Evolutionary conservation across 2,329 filamentous ascomycete species (phyloP), one percentile per base, ranked within the genome.

Genomic region (Aspergillus flavus): DNA sequence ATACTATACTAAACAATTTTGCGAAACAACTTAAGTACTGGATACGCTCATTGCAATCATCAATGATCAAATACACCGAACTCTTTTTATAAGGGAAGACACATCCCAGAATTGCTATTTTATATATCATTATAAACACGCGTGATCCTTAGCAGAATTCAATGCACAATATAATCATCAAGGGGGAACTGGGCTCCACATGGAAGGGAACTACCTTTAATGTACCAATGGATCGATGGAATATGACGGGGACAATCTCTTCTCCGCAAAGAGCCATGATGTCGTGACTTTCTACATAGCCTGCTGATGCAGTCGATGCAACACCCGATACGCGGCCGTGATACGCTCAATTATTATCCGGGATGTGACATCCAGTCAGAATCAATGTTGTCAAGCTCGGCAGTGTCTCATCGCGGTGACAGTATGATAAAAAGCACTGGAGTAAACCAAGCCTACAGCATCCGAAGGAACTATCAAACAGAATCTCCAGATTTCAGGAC

Each of bases 51-150:
- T 36, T 16, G 2, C 0, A 16, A 3, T 16, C 2, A 6, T 16
- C 6, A 5, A 2, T 16, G 1, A 1, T 3, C 16, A n/a, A 41
- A n/a, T n/a, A 7, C 19, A 7, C 3, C 1, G 6, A n/a, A 9
- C 2, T 14, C 26, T n/a, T 3, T n/a, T 19, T 3, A 3, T 0
- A 41, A 41, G 6, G 7, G 6, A 7, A 4, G 7, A n/a, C 3
- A n/a, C 3, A 9, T 41, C 19, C 3, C 1, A 41, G 7, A 7
- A 10, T n/a, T 41, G 6, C 2, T 10, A 14, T 41, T 9, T 1
- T 10, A 0, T 10, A n/a, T 7, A n/a, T 41, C 1, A 41, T 41
- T 3, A 41, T 41, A n/a, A n/a, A 41, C 39, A 9, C 6, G 1
- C 6, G 6, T 41, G 16, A 41, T 0, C 3, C 3, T 4, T n/a